These are phyloP conservation scores for Bonia amplexicaulis DNA, from an alignment of 176 grass and related monocot genomes.

Conservation along the genomic window DNA sequence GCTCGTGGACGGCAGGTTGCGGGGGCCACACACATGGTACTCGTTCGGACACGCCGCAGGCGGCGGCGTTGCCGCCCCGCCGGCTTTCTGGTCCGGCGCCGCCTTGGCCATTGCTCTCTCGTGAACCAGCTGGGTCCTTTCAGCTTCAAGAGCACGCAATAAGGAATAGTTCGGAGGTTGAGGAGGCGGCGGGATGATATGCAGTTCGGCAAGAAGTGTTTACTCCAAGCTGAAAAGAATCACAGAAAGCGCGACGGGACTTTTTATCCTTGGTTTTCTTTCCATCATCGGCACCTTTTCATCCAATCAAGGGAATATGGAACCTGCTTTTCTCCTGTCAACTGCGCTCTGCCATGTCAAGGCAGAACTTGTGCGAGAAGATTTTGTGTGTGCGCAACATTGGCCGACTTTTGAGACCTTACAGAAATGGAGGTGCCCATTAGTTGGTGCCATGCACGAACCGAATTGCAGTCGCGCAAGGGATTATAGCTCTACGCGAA, in stretches of 20 bases:
- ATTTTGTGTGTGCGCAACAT: neutral
- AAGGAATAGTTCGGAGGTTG: neutral
- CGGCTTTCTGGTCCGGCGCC: conserved; percentile 1
- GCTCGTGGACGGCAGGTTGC: conserved; percentile 52
- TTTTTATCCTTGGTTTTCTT: conserved; percentile 29
- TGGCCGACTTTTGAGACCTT: neutral
- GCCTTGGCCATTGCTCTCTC: conserved; percentile 24
- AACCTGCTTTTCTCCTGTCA: conserved; percentile 23
- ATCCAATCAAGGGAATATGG: conserved; percentile 8
- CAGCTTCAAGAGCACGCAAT: neutral
- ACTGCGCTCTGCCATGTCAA: neutral
- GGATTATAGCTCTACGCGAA: neutral
- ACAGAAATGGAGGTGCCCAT: neutral
- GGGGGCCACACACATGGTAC: conserved; percentile 63
- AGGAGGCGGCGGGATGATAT: neutral
- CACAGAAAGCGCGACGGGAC: conserved; percentile 19
- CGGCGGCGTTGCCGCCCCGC: neutral
- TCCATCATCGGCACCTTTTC: neutral
- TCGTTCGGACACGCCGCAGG: conserved; percentile 34
- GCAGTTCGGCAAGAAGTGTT: neutral
- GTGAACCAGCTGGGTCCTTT: neutral
- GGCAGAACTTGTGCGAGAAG: neutral
- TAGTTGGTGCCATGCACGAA: neutral
- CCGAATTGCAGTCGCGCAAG: neutral
- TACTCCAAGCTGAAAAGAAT: conserved; percentile 22